These are phyloP conservation scores for Bruguiera parviflora DNA, from an alignment of 345 rosid genomes.

Conservation along the genomic window DNA sequence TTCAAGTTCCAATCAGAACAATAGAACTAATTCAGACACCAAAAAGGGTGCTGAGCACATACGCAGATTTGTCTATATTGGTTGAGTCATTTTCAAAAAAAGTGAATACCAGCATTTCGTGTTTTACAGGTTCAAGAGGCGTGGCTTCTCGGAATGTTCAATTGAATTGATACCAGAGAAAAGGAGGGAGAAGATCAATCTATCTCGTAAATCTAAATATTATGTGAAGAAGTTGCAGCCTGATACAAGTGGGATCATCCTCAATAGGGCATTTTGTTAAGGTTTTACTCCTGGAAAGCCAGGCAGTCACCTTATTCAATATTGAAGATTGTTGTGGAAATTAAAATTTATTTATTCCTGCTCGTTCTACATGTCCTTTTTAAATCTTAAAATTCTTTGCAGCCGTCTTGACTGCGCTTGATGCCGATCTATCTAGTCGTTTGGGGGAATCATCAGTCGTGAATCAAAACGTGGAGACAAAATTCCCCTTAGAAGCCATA, in stretches of 20 bases:
- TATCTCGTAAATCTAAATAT: slow-evolving; percentile 75
- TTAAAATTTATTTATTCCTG: too few relatives aligned
- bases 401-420: background rate
- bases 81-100: background rate
- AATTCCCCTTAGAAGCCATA: too few relatives aligned
- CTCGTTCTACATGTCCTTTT: background rate
- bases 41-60: too few relatives aligned
- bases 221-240: slow-evolving; percentile 75
- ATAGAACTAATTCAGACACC: background rate
- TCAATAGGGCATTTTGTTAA: slow-evolving; percentile 27
- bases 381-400: background rate
- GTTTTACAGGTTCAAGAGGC: slow-evolving; percentile 62
- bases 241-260: slow-evolving; percentile 64
- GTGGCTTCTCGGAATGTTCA: slow-evolving; percentile 74
- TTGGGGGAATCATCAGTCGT: too few relatives aligned
- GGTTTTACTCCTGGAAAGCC: too few relatives aligned
- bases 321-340: too few relatives aligned
- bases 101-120: background rate
- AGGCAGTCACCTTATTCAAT: too few relatives aligned
- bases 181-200: slow-evolving; percentile 70
- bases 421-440: too few relatives aligned
- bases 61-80: too few relatives aligned
- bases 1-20: background rate
- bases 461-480: too few relatives aligned
- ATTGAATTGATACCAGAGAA: slow-evolving; percentile 62